Evolutionary conservation across 2,329 filamentous ascomycete genomes (phyloP).

Genomic region (Dactylellina parvicollis): DNA sequence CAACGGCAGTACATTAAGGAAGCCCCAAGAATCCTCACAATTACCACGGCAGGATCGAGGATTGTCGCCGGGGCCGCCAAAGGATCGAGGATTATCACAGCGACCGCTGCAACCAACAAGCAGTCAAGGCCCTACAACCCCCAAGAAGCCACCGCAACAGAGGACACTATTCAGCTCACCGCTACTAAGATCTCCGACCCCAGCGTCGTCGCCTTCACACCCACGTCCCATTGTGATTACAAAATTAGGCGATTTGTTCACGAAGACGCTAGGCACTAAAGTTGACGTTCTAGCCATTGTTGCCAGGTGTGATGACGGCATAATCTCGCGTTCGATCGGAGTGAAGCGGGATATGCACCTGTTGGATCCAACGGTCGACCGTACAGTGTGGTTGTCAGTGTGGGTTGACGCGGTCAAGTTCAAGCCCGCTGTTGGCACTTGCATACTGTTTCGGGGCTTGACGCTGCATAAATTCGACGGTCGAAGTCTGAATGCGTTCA

Average conservation of each 20-base stretch:
- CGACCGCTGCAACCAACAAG: not conserved
- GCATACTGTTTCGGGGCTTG: conserved; percentile 44
- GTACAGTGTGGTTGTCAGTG: conserved; percentile 47
- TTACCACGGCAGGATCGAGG: conserved; percentile 24
- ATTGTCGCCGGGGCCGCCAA: conserved; percentile 26
- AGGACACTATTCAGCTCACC: conserved; percentile 45
- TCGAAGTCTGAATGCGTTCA: conserved; percentile 52
- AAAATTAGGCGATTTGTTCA: conserved; percentile 41
- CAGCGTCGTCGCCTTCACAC: conserved; percentile 25
- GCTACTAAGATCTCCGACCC: conserved; percentile 20
- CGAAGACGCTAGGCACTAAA: conserved; percentile 32
- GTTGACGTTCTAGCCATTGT: conserved; percentile 32
- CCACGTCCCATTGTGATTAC: conserved; percentile 43
- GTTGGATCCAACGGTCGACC: conserved; percentile 34
- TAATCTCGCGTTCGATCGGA: conserved; percentile 50
- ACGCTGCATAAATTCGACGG: conserved; percentile 49
- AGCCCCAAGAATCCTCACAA: not conserved
- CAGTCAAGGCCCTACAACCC: conserved; percentile 4
- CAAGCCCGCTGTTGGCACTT: conserved; percentile 24
- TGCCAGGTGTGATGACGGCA: conserved; percentile 11
- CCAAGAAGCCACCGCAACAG: conserved; percentile 27
- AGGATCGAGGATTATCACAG: not conserved
- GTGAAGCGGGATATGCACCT: conserved; percentile 53
- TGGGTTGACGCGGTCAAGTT: conserved; percentile 48
- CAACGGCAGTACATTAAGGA: not conserved